Base-by-base conservation (phyloP, 345 rosid species). In the Corymbia maculata region DNA sequence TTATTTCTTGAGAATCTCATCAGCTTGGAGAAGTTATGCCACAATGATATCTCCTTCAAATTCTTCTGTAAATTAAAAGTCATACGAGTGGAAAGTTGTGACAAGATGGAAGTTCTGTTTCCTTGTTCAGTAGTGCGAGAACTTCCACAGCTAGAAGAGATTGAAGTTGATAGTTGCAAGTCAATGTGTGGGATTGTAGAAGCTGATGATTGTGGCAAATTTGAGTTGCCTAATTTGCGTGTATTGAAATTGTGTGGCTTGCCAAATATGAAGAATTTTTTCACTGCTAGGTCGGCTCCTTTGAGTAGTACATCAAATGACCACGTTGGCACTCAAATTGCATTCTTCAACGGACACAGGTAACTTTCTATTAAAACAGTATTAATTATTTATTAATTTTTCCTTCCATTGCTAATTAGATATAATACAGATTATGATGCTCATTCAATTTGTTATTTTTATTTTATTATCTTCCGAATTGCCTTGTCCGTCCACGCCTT, bases 151-250 rank as follows among this genome's bases (percentile, higher is more conserved):
- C 28, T 55, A 8, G 61, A 55, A 55, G 5, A 22, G 61, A 0
- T 55, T 2, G 5, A 0, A 22, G 26, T 4, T 55, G 3, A 4
- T 11, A 0, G 2, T 0, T 55, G 61, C 13, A 0, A 8, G 12
- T 22, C 10, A 55, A 2, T 55, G 12, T 5, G 13, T 5, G 61
- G 26, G 28, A 55, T 55, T 4, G 28, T 55, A 4, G 12, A 55
- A 22, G 28, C 5, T 22, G 61, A 55, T 55, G 61, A 55, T 55
- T 22, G 61, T 55, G 61, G 61, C 12, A 55, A 55, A 22, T 4
- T 55, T 8, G 61, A 55, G 5, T 22, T 55, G 28, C 28, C 0
- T 55, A 22, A 22, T 8, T 22, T 55, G 28, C 61, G 5, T 55
- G 61, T 22, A 9, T 14, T 51, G 17, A 2, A 51, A 5, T 51